phyloP scores from a whole-genome alignment of 1,284 basidiomycete genomes.

The Microbotryum scabiosae region DNA sequence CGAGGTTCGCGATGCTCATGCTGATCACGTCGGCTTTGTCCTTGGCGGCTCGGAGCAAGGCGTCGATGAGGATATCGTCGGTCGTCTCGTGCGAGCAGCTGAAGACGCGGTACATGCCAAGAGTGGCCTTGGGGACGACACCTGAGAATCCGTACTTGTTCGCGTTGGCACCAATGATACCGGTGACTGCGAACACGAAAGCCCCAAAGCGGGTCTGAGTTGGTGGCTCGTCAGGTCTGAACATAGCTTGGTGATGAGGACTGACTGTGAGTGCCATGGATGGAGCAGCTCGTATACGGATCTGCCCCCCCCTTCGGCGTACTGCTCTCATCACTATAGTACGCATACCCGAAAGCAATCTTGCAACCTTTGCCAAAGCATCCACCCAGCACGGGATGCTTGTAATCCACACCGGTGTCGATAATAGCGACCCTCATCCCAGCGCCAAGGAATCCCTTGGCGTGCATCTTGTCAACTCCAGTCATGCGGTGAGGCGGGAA shows the following conservation, averaged over 20 bases:
- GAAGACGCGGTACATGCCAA: slow-evolving; percentile 29
- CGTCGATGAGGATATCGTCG: slow-evolving; percentile 18
- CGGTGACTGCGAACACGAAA: slow-evolving; percentile 10
- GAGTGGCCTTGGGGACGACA: slow-evolving; percentile 29
- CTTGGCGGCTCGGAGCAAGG: slow-evolving; percentile 3
- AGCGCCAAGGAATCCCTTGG: slow-evolving; percentile 16
- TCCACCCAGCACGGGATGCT: slow-evolving; percentile 51
- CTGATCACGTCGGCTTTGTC: slow-evolving; percentile 24
- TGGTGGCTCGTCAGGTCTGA: too few relatives aligned
- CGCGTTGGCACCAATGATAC: slow-evolving; percentile 29
- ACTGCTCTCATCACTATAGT: slow-evolving; percentile 19
- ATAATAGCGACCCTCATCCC: slow-evolving; percentile 21
- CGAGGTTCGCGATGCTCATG: slow-evolving; percentile 14
- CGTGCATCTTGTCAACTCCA: slow-evolving; percentile 48
- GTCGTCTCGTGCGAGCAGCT: slow-evolving; percentile 6
- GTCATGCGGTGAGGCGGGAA: slow-evolving; percentile 50
- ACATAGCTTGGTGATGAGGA: too few relatives aligned
- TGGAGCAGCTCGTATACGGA: slow-evolving; percentile 33
- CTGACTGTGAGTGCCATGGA: slow-evolving; percentile 11
- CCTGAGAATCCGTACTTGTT: slow-evolving; percentile 31
- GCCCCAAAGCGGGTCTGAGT: too few relatives aligned
- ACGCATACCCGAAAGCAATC: slow-evolving; percentile 52
- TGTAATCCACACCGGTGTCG: slow-evolving; percentile 37
- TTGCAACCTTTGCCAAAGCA: slow-evolving; percentile 56
- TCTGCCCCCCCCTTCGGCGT: slow-evolving; percentile 21